Evolutionary conservation across 352 stramenopile species (phyloP).

Genomic region (Phytophthora sp.): DNA sequence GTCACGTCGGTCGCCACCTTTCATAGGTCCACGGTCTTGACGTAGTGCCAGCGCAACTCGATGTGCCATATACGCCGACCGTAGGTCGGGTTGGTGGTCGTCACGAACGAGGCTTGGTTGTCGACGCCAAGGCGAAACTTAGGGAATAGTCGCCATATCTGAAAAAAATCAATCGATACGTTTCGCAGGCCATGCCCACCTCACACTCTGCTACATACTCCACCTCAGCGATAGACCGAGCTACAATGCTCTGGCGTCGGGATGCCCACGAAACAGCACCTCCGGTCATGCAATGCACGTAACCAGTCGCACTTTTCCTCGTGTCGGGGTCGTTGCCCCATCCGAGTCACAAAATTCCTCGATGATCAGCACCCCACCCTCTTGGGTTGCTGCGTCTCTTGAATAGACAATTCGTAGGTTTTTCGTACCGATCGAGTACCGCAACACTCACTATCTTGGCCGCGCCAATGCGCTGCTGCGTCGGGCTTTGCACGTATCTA

Average conservation of each 20-base stretch:
- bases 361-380: too few relatives aligned
- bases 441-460: slow-evolving; percentile 1
- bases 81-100: not conserved
- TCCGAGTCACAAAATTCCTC: not conserved
- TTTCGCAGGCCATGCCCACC: not conserved
- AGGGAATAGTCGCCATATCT: not conserved
- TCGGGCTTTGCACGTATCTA: not conserved
- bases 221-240: not conserved
- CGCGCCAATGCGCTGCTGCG: not conserved
- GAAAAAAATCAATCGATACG: not conserved
- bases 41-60: not conserved
- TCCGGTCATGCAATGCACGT: not conserved
- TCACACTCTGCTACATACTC: not conserved
- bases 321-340: slow-evolving; percentile 4
- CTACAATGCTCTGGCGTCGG: not conserved
- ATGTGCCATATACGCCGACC: not conserved
- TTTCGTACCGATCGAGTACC: not conserved
- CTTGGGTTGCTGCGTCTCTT: too few relatives aligned
- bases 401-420: not conserved
- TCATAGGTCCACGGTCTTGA: not conserved
- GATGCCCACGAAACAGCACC: not conserved
- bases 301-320: not conserved
- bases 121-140: not conserved
- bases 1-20: not conserved
- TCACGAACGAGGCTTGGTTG: not conserved